Conservation (phyloP, 805 yeast species). For the Cyberlindnera japonica region DNA sequence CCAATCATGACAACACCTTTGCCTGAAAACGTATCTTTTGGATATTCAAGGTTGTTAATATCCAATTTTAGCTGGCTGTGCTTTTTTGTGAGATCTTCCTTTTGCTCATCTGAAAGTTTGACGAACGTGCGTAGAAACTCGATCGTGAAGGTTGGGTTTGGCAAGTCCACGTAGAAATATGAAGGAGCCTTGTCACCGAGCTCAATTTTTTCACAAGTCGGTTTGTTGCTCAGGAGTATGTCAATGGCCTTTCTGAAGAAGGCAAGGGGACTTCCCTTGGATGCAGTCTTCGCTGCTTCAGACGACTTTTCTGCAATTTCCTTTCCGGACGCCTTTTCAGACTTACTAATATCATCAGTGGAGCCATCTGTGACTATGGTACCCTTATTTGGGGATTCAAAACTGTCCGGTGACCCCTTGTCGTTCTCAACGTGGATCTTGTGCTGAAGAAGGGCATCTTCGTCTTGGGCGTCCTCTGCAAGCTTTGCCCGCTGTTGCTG, state of each 20-base stretch:
- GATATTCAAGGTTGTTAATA: conserved; percentile 17
- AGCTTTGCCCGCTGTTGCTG: conserved; percentile 1
- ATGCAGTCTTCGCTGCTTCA: not conserved
- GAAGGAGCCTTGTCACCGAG: conserved; percentile 26
- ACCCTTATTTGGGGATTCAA: too few species aligned
- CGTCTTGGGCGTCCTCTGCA: not conserved
- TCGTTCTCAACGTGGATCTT: not conserved
- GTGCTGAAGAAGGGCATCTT: too few species aligned
- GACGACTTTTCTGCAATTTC: not conserved
- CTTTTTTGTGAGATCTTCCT: conserved; percentile 18
- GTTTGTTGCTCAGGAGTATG: conserved; percentile 23
- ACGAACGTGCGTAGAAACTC: conserved; percentile 20
- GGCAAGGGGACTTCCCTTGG: not conserved
- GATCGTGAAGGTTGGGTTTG: conserved; percentile 27
- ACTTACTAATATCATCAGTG: not conserved
- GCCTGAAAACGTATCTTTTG: conserved; percentile 23
- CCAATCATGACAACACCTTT: conserved; percentile 38
- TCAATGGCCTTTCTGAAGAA: conserved; percentile 22
- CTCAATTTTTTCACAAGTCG: conserved; percentile 17
- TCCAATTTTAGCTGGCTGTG: conserved; percentile 22
- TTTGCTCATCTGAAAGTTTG: conserved; percentile 19
- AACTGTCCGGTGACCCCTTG: too few species aligned
- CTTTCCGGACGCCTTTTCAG: not conserved
- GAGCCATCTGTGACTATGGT: not conserved
- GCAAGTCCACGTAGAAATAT: conserved; percentile 26